phyloP scores from a whole-genome alignment of 306 rosid species.

The Hippophae gyantsensis region DNA sequence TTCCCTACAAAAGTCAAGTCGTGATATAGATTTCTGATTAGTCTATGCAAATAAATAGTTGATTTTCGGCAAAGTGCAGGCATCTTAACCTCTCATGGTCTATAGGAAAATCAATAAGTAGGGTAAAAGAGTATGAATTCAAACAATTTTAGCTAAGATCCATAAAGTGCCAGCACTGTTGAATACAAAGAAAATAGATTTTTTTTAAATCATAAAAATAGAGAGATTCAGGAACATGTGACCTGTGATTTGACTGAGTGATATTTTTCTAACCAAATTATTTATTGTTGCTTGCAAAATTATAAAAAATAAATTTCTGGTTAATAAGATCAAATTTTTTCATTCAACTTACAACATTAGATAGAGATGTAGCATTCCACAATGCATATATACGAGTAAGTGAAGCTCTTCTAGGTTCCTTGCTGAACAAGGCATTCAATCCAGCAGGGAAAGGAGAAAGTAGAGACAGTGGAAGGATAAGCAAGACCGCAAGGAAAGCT shows the following conservation, averaged over 20 bases:
- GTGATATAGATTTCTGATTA: too few species aligned
- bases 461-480: constrained; percentile 82
- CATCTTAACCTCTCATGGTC: constrained; percentile 1
- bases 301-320: constrained; percentile 6
- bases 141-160: too few species aligned
- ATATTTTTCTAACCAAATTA: not conserved
- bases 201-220: too few species aligned
- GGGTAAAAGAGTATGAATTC: not conserved
- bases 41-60: too few species aligned
- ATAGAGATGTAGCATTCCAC: constrained; percentile 91
- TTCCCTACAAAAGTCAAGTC: constrained; percentile 41
- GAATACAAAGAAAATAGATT: too few species aligned
- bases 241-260: too few species aligned
- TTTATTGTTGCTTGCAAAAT: constrained; percentile 13
- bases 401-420: constrained; percentile 85
- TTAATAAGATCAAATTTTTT: constrained; percentile 9
- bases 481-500: constrained; percentile 80
- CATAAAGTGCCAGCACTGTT: too few species aligned
- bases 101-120: not conserved
- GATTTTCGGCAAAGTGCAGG: not conserved
- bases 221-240: too few species aligned
- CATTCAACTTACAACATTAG: constrained; percentile 68
- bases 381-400: constrained; percentile 84
- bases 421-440: constrained; percentile 88
- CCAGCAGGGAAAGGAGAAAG: constrained; percentile 98